phyloP scores from a whole-genome alignment of 2,329 filamentous ascomycete species.

The Neonectria sp. region DNA sequence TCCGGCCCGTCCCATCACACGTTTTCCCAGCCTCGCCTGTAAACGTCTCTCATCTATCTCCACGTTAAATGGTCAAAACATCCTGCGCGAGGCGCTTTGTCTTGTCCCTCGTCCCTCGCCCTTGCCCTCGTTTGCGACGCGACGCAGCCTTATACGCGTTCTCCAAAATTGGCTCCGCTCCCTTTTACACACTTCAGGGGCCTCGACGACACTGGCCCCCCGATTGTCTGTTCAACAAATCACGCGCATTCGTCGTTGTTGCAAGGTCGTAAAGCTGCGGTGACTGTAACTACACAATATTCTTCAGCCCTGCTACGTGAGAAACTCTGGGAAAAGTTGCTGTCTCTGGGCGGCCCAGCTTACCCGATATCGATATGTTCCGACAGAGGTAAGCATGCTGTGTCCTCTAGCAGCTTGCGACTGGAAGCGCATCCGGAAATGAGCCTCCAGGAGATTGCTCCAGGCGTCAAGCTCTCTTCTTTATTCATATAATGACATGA shows the following conservation, averaged over 20 bases:
- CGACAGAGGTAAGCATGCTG: constrained; percentile 46
- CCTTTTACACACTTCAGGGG: constrained; percentile 2
- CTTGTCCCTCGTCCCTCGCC: constrained; percentile 17
- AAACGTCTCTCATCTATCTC: too few relatives aligned
- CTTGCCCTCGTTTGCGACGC: constrained; percentile 27
- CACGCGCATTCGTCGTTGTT: constrained; percentile 28
- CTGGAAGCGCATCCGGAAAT: not conserved
- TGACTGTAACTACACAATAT: too few relatives aligned
- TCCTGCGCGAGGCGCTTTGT: constrained; percentile 41
- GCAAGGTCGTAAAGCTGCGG: constrained; percentile 25
- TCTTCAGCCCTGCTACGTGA: constrained; percentile 28
- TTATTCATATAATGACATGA: not conserved
- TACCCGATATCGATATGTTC: constrained; percentile 47
- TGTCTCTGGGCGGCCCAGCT: constrained; percentile 39
- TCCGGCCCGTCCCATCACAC: constrained; percentile 16
- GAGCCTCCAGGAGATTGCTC: not conserved
- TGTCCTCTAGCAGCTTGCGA: not conserved
- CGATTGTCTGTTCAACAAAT: too few relatives aligned
- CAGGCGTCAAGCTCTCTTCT: not conserved
- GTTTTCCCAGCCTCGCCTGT: too few relatives aligned
- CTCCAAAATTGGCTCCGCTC: too few relatives aligned
- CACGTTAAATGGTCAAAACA: constrained; percentile 31
- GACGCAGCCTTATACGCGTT: too few relatives aligned
- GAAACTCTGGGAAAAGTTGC: constrained; percentile 28
- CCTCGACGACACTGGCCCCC: too few relatives aligned